phyloP scores from a whole-genome alignment of 176 grass and related monocot genomes.

The Raddia distichophylla region DNA sequence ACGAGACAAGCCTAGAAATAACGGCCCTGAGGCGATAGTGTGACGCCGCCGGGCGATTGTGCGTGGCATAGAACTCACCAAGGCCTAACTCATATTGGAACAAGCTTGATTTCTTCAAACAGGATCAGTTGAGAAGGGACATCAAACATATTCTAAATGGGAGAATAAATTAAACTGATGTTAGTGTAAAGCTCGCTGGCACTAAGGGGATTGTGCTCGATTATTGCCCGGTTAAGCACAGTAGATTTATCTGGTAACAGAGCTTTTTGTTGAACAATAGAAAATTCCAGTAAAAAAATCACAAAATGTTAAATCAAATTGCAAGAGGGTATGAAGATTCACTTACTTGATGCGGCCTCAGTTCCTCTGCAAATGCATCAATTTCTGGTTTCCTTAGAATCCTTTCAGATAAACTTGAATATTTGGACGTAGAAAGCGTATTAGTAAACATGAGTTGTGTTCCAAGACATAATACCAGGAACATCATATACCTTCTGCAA shows the following conservation, averaged over 20 bases:
- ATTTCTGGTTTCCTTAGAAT: slow-evolving; percentile 99
- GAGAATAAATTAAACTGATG: slow-evolving; percentile 66
- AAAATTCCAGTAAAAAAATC: slow-evolving; percentile 35
- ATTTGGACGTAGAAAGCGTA: slow-evolving; percentile 22
- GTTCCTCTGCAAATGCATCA: slow-evolving; percentile 95
- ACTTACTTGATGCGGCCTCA: slow-evolving; percentile 88
- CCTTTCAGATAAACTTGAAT: slow-evolving; percentile 95
- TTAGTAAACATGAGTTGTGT: slow-evolving; percentile 22
- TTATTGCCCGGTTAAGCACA: slow-evolving; percentile 96
- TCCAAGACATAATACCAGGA: background rate
- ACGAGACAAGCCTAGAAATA: too few relatives aligned
- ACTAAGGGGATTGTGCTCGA: slow-evolving; percentile 98
- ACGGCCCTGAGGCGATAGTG: too few relatives aligned
- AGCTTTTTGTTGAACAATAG: slow-evolving; percentile 72
- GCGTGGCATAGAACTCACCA: background rate
- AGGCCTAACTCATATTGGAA: background rate
- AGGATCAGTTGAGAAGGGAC: background rate
- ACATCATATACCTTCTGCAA: slow-evolving; percentile 75
- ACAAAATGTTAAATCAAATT: background rate
- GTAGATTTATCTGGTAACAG: slow-evolving; percentile 93
- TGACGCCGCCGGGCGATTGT: too few relatives aligned
- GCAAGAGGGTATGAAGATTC: background rate
- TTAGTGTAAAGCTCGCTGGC: slow-evolving; percentile 97
- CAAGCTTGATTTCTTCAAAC: background rate
- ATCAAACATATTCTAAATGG: slow-evolving; percentile 6